These are phyloP conservation scores for Leucocoprinus leucothites DNA, from an alignment of 768 basidiomycete genomes.

Conservation along the genomic window DNA sequence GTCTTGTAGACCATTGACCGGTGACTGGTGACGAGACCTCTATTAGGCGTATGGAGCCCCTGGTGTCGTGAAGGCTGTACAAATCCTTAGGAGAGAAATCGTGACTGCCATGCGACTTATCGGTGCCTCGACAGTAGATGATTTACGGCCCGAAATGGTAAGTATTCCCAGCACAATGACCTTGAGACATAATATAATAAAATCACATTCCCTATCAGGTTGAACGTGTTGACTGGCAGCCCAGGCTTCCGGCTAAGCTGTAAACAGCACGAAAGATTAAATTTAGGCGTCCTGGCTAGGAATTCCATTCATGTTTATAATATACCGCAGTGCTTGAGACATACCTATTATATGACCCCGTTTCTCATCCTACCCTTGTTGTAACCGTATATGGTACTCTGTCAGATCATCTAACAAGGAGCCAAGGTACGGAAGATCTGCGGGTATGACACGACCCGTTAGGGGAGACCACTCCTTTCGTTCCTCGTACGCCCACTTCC, in stretches of 20 bases:
- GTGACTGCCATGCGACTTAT: conserved; percentile 70
- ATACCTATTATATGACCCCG: not conserved
- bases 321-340: not conserved
- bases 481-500: conserved; percentile 68
- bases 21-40: not conserved
- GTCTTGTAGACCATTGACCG: not conserved
- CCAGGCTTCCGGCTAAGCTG: conserved; percentile 32
- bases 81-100: conserved; percentile 77
- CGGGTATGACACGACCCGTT: conserved; percentile 35
- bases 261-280: conserved; percentile 16
- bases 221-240: conserved; percentile 61
- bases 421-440: conserved; percentile 35
- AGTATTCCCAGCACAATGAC: conserved; percentile 14
- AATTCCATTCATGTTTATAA: not conserved
- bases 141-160: conserved; percentile 77
- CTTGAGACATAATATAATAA: no score
- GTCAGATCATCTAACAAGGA: conserved; percentile 33
- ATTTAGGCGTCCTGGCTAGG: not conserved
- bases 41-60: conserved; percentile 69
- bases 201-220: conserved; percentile 33
- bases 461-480: conserved; percentile 48
- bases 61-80: conserved; percentile 63
- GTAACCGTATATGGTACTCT: not conserved
- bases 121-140: conserved; percentile 61
- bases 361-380: not conserved